Evolutionary conservation across 805 yeast species (phyloP).

Genomic region (Sugiyamaella lignohabitans): DNA sequence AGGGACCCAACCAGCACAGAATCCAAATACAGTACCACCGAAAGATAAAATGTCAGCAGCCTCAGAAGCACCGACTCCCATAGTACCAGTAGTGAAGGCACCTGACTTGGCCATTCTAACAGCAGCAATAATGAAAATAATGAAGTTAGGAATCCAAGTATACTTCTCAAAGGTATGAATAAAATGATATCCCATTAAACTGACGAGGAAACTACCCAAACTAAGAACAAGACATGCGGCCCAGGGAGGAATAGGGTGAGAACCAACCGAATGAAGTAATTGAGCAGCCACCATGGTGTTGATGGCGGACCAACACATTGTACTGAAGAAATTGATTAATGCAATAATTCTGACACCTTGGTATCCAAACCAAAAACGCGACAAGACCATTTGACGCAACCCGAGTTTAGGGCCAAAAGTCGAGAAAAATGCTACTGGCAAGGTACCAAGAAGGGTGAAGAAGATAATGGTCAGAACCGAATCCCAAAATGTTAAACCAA

Average conservation of each 20-base stretch:
- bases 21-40: slow-evolving; percentile 80
- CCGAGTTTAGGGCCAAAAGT: slow-evolving; percentile 79
- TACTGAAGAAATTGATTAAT: slow-evolving; percentile 69
- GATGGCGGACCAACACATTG: slow-evolving; percentile 95
- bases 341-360: slow-evolving; percentile 70
- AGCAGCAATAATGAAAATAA: slow-evolving; percentile 69
- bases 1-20: slow-evolving; percentile 92
- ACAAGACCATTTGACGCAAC: slow-evolving; percentile 77
- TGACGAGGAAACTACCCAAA: slow-evolving; percentile 56
- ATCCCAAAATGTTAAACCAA: slow-evolving; percentile 68
- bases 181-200: slow-evolving; percentile 77
- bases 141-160: slow-evolving; percentile 80
- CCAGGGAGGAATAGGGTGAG: slow-evolving; percentile 69
- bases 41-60: slow-evolving; percentile 75
- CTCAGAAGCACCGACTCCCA: slow-evolving; percentile 54
- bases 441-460: slow-evolving; percentile 64
- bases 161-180: slow-evolving; percentile 79
- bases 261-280: slow-evolving; percentile 68
- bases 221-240: slow-evolving; percentile 79
- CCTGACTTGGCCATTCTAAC: slow-evolving; percentile 65
- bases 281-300: slow-evolving; percentile 88
- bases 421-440: slow-evolving; percentile 79
- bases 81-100: slow-evolving; percentile 50
- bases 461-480: slow-evolving; percentile 59
- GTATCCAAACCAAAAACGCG: slow-evolving; percentile 74